Base-by-base conservation (phyloP, 1,139 yeast genomes). In the Lodderomyces parapsilosis region DNA sequence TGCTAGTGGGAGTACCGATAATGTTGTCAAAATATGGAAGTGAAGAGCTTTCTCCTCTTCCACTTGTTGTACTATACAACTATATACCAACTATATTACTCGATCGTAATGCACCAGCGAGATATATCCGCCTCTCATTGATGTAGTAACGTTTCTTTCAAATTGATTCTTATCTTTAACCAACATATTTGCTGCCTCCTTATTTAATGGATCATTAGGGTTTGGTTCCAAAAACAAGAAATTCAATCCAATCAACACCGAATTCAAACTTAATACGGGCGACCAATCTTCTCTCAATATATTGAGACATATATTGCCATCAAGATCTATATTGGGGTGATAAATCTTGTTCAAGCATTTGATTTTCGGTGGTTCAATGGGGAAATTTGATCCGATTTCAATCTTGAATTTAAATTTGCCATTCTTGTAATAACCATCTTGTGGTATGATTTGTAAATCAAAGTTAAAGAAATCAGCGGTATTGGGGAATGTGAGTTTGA, bases 211-310 rank as follows among this genome's bases (percentile, higher is more conserved):
- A 61, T 93, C 98, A 47, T 82, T 83, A 1, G 96, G 85, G 60
- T 90, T 91, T 11, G 97, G 97, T 56, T 91, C 97, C 48, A 89
- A 69, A 55, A 93, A 89, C 51, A 93, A 72, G 58, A 86, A 90
- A 58, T 90, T 81, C 48, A 93, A 72, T 0, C 99, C 99, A 41
- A 91, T 84, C 51, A 91, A 73, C 18, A 93, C 82, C 5, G 93
- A 76, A 59, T 86, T 89, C 57, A 93, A 69, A 50, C 85, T 87
- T 53, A 93, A 73, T 1, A 90, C 96, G 0, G 99, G 98, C 27
- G 93, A 83, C 99, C 99, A 93, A 62, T 91, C 98, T 62, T 90
- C 96, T 51, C 98, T 71, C 48, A 93, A 70, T 36, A 93, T 90
- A 60, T 93, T 91, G 47, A 93, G 74, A 58, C 99, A 93, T 20